phyloP scores from a whole-genome alignment of 495 filamentous ascomycete genomes.

The Talaromyces stipitatus region DNA sequence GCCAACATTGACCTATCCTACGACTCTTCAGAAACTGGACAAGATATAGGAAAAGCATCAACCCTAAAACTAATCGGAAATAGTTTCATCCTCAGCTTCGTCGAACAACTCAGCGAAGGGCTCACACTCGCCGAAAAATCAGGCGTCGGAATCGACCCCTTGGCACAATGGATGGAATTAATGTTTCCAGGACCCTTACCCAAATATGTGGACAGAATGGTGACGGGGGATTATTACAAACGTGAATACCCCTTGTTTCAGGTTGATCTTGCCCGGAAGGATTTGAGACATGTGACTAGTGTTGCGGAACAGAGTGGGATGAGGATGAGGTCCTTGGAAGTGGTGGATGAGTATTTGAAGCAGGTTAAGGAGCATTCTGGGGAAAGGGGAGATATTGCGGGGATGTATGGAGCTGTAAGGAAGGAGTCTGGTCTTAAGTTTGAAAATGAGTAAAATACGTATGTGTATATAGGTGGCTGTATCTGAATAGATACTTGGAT shows the following conservation, averaged over 20 bases:
- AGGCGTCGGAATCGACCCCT: slow-evolving; percentile 61
- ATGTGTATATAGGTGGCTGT: neutral
- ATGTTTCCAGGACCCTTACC: slow-evolving; percentile 51
- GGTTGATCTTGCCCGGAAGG: slow-evolving; percentile 83
- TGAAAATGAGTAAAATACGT: slow-evolving; percentile 44
- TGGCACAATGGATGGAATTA: slow-evolving; percentile 59
- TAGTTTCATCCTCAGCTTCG: slow-evolving; percentile 77
- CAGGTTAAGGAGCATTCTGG: slow-evolving; percentile 66
- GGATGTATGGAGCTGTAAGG: slow-evolving; percentile 72
- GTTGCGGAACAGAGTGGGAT: slow-evolving; percentile 57
- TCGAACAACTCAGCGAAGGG: slow-evolving; percentile 70
- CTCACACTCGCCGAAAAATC: slow-evolving; percentile 72
- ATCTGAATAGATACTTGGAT: neutral
- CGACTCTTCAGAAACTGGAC: neutral
- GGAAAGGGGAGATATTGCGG: slow-evolving; percentile 72
- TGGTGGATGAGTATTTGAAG: slow-evolving; percentile 60
- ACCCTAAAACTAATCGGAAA: slow-evolving; percentile 76
- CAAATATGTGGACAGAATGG: slow-evolving; percentile 68
- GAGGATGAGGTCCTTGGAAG: slow-evolving; percentile 55
- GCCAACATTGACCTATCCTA: slow-evolving; percentile 51
- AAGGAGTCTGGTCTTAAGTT: slow-evolving; percentile 62
- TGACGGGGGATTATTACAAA: slow-evolving; percentile 63
- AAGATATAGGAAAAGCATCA: neutral
- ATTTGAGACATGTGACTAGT: slow-evolving; percentile 65
- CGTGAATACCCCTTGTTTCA: slow-evolving; percentile 72